These are phyloP conservation scores for Aspergillus nidulans DNA, from an alignment of 495 filamentous ascomycete genomes.

Conservation along the genomic window DNA sequence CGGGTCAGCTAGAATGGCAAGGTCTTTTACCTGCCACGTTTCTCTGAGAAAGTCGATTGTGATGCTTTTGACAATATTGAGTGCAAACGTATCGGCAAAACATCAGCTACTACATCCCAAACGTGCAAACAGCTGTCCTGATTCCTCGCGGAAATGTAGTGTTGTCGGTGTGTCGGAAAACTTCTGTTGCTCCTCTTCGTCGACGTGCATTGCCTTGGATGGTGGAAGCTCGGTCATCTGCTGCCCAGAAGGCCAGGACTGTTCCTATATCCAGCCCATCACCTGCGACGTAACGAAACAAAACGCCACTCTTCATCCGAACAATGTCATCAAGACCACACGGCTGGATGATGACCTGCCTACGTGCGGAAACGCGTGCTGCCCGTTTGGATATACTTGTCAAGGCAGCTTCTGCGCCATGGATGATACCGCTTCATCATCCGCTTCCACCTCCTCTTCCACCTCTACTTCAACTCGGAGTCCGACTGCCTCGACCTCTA, in stretches of 20 bases:
- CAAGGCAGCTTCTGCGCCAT: constrained; percentile 35
- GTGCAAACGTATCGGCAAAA: constrained; percentile 24
- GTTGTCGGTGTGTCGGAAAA: constrained; percentile 52
- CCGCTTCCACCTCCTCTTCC: not conserved
- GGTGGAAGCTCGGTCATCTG: constrained; percentile 67
- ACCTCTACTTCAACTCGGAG: constrained; percentile 22
- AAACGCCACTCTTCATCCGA: constrained; percentile 57
- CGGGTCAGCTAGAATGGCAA: not conserved
- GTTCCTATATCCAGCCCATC: constrained; percentile 63
- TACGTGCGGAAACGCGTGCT: constrained; percentile 60
- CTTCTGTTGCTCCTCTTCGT: constrained; percentile 68
- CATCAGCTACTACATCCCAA: constrained; percentile 31
- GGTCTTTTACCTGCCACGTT: not conserved
- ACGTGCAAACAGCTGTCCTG: constrained; percentile 41
- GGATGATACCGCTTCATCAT: constrained; percentile 28
- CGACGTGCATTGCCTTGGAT: constrained; percentile 65
- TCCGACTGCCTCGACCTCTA: constrained; percentile 16
- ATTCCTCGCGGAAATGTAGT: constrained; percentile 48
- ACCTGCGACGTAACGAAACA: constrained; percentile 65
- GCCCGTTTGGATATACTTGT: constrained; percentile 77
- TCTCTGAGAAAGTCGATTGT: constrained; percentile 14
- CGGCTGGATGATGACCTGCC: constrained; percentile 50
- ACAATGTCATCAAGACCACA: constrained; percentile 65
- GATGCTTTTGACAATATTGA: constrained; percentile 23
- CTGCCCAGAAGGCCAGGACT: constrained; percentile 63